Evolutionary conservation across 2,329 filamentous ascomycete species (phyloP).

Genomic region (Byssochlamys sp.): DNA sequence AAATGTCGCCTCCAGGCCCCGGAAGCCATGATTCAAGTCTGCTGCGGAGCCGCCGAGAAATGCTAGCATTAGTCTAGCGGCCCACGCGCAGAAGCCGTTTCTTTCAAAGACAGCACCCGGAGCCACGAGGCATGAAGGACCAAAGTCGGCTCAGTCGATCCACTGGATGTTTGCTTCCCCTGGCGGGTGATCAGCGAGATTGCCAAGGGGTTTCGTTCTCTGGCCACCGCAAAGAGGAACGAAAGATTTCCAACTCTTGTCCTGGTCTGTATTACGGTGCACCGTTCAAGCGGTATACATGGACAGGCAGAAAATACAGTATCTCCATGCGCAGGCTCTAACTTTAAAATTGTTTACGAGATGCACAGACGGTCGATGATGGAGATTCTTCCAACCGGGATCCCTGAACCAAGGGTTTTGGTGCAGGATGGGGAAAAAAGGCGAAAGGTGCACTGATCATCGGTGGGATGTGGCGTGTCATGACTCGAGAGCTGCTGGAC

Average conservation of each 20-base stretch:
- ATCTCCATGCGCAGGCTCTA: neutral
- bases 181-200: neutral
- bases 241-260: neutral
- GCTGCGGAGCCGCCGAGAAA: neutral
- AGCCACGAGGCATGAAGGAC: neutral
- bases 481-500: neutral
- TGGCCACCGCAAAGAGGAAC: neutral
- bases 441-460: neutral
- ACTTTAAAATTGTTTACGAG: neutral
- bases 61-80: neutral
- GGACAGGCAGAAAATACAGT: neutral
- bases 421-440: neutral
- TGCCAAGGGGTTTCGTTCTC: neutral
- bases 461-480: neutral
- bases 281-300: too few relatives aligned
- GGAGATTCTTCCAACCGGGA: neutral
- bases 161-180: neutral
- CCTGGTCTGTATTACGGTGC: neutral
- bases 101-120: neutral
- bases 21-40: neutral
- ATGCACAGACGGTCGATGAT: neutral
- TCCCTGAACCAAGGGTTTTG: neutral
- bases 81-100: neutral
- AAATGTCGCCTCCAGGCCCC: neutral
- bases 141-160: neutral